phyloP scores from a whole-genome alignment of 345 rosid species.

The Adansonia digitata region DNA sequence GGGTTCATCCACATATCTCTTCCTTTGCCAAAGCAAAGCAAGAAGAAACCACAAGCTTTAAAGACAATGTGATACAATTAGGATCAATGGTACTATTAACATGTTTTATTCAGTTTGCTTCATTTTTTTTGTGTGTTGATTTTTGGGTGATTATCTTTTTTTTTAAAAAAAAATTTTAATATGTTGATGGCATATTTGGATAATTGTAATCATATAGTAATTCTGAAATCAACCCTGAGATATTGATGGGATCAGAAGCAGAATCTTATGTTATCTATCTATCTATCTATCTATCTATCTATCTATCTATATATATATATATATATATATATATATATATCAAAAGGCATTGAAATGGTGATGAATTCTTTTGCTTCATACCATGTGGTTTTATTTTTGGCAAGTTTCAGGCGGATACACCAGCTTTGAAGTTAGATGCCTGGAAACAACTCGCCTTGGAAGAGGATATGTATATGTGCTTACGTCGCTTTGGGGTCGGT shows the following conservation, averaged over 20 bases:
- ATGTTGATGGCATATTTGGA: not conserved
- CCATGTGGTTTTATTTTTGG: slow-evolving; percentile 2
- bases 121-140: not conserved
- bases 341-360: not conserved
- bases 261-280: not conserved
- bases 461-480: slow-evolving; percentile 48
- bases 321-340: too few species aligned
- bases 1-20: slow-evolving; percentile 83
- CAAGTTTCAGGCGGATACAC: slow-evolving; percentile 68
- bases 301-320: too few species aligned
- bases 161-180: not conserved
- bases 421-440: slow-evolving; percentile 66
- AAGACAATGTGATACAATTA: slow-evolving; percentile 19
- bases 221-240: not conserved
- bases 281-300: too few species aligned
- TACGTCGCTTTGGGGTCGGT: too few species aligned
- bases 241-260: not conserved
- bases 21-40: slow-evolving; percentile 65
- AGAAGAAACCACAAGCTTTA: slow-evolving; percentile 50
- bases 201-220: not conserved
- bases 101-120: not conserved
- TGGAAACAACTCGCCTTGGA: slow-evolving; percentile 91
- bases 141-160: not conserved
- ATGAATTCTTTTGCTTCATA: not conserved
- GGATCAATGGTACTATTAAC: not conserved